Evolutionary conservation across 2,329 filamentous ascomycete genomes (phyloP).

Genomic region (Fusarium protoensiforme): DNA sequence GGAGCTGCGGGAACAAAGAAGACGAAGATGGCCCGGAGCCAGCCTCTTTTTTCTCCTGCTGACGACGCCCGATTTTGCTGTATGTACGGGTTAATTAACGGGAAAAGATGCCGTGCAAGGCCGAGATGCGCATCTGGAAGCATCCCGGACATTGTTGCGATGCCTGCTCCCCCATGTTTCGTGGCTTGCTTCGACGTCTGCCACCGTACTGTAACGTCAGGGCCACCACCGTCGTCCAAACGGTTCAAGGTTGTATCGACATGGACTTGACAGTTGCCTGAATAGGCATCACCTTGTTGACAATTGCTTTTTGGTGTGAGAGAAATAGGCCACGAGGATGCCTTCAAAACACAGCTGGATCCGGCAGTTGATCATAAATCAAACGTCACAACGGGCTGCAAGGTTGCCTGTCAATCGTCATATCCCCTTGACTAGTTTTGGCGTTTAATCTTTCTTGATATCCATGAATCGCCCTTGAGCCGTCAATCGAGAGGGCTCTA

Average conservation of each 20-base stretch:
- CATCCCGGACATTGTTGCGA: background rate
- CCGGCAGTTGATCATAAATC: conserved; percentile 23
- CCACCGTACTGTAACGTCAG: background rate
- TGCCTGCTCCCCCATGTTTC: background rate
- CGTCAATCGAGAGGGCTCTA: conserved; percentile 2
- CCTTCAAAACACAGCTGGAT: conserved; percentile 1
- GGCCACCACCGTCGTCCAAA: background rate
- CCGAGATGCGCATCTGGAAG: background rate
- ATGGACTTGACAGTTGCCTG: background rate
- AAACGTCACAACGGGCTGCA: conserved; percentile 31
- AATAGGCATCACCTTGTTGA: background rate
- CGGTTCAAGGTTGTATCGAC: conserved; percentile 1
- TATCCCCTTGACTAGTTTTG: too few species aligned
- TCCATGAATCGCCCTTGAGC: conserved; percentile 8
- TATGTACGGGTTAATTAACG: background rate
- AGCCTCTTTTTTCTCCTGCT: background rate
- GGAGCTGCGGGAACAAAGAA: background rate
- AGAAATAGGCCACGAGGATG: conserved; percentile 21
- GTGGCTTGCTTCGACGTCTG: background rate
- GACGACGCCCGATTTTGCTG: background rate
- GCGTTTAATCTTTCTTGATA: conserved; percentile 21
- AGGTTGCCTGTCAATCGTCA: conserved; percentile 15
- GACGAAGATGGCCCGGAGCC: background rate
- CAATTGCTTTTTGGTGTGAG: conserved; percentile 12
- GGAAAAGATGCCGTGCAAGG: background rate